These are phyloP conservation scores for Exidia glandulosa DNA, from an alignment of 768 basidiomycete species.

Conservation along the genomic window DNA sequence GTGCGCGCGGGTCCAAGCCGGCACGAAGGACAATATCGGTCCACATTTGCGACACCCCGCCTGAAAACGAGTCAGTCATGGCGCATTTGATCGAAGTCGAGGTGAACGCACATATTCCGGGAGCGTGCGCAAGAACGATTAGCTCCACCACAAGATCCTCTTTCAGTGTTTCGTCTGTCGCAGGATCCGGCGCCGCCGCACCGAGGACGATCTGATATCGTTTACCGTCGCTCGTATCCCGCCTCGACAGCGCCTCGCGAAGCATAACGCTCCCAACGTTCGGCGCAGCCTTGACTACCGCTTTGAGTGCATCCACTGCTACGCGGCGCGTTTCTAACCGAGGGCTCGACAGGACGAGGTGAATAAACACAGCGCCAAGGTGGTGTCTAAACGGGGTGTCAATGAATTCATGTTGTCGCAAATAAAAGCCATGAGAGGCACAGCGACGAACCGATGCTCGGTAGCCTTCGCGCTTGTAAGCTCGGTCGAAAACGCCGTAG, in stretches of 20 bases:
- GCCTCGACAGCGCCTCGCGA: conserved; percentile 48
- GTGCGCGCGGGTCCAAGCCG: conserved; percentile 49
- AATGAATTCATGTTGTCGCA: background rate
- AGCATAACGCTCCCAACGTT: conserved; percentile 40
- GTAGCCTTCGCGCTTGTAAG: conserved; percentile 35
- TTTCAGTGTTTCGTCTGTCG: conserved; percentile 31
- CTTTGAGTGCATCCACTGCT: conserved; percentile 32
- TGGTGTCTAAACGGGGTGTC: conserved; percentile 15
- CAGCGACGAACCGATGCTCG: conserved; percentile 43
- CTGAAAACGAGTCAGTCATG: conserved; percentile 22
- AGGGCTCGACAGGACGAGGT: conserved; percentile 53
- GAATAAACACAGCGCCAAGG: conserved; percentile 55
- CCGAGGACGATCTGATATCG: conserved; percentile 44
- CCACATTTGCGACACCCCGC: conserved; percentile 56
- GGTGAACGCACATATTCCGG: conserved; percentile 39
- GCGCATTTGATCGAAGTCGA: background rate
- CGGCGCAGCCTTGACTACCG: conserved; percentile 29
- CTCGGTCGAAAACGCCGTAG: conserved; percentile 37
- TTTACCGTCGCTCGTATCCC: conserved; percentile 24
- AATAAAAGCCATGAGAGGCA: no score
- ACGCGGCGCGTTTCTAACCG: conserved; percentile 42
- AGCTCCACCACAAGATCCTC: conserved; percentile 42
- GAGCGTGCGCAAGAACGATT: conserved; percentile 67
- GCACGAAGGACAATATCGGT: conserved; percentile 72
- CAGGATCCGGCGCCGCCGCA: conserved; percentile 30